phyloP scores from a whole-genome alignment of 1,284 basidiomycete genomes.

The Ganoderma multipileum region DNA sequence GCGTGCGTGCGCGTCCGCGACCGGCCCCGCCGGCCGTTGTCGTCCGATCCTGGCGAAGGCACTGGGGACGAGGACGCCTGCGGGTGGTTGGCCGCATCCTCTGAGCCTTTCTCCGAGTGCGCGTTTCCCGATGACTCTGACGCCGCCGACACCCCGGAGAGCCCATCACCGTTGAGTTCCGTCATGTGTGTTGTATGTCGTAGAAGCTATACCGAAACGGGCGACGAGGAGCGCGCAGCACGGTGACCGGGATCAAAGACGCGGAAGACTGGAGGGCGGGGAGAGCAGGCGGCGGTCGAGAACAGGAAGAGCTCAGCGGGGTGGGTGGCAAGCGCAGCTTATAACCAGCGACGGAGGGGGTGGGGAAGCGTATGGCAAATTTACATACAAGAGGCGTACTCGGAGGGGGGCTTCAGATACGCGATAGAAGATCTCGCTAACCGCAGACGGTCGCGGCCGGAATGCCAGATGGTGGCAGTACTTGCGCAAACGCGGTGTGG shows the following conservation, averaged over 20 bases:
- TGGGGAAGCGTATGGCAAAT: slow-evolving; percentile 21
- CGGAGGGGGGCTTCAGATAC: slow-evolving; percentile 13
- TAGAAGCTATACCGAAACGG: slow-evolving; percentile 9
- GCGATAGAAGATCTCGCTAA: slow-evolving; percentile 30
- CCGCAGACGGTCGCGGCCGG: not conserved
- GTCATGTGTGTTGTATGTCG: slow-evolving; percentile 19
- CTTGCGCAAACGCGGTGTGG: not conserved
- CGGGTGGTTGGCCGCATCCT: slow-evolving; percentile 9
- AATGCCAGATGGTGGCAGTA: not conserved
- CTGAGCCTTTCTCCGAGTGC: slow-evolving; percentile 18
- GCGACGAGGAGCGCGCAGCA: not conserved
- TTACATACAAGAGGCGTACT: slow-evolving; percentile 30
- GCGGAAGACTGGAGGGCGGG: not conserved
- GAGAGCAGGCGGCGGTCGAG: slow-evolving; percentile 14
- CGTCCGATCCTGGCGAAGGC: slow-evolving; percentile 37
- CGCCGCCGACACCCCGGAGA: slow-evolving; percentile 12
- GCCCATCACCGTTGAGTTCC: slow-evolving; percentile 21
- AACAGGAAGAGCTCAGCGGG: slow-evolving; percentile 12
- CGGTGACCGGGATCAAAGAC: slow-evolving; percentile 6
- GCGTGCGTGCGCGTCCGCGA: slow-evolving; percentile 35
- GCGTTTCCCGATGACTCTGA: slow-evolving; percentile 20
- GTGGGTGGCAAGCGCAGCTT: slow-evolving; percentile 16
- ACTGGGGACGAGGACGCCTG: slow-evolving; percentile 36
- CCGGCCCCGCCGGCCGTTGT: slow-evolving; percentile 36
- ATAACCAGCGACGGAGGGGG: slow-evolving; percentile 17